phyloP scores from a whole-genome alignment of 2,329 filamentous ascomycete genomes.

The Drechslerella dactyloides region DNA sequence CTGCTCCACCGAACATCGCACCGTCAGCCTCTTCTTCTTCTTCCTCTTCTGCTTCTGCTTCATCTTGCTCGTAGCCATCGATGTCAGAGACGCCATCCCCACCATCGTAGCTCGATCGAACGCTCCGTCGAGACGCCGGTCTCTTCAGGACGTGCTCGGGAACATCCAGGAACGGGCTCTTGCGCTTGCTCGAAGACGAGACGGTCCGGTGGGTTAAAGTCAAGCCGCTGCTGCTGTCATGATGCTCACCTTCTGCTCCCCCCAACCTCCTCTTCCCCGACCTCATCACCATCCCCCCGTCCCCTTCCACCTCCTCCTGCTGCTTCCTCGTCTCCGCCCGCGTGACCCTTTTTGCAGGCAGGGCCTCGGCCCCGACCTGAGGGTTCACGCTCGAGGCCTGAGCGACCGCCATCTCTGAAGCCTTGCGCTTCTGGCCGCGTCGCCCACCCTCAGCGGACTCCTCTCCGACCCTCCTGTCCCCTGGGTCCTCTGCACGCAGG shows the following conservation, averaged over 20 bases:
- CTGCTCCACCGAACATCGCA: not conserved
- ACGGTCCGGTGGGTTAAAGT: constrained; percentile 1
- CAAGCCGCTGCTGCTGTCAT: not conserved
- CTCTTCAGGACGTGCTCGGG: constrained; percentile 21
- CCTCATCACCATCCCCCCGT: constrained; percentile 6
- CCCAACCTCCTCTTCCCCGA: constrained; percentile 15
- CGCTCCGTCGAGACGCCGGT: constrained; percentile 25
- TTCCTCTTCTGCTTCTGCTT: not conserved
- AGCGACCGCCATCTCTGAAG: constrained; percentile 36
- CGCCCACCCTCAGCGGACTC: constrained; percentile 4
- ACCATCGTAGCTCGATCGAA: constrained; percentile 20
- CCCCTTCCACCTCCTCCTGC: constrained; percentile 16
- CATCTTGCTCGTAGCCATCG: constrained; percentile 2
- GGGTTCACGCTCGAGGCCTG: constrained; percentile 12
- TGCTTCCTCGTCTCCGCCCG: constrained; percentile 34
- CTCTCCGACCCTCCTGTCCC: constrained; percentile 8
- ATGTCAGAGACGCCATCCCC: constrained; percentile 11
- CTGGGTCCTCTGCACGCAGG: not conserved
- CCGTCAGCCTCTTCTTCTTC: constrained; percentile 6
- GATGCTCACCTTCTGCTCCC: constrained; percentile 28
- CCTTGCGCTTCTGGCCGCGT: constrained; percentile 48
- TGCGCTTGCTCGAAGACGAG: constrained; percentile 24
- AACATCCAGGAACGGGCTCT: constrained; percentile 26
- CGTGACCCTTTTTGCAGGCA: constrained; percentile 44
- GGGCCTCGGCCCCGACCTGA: constrained; percentile 29